phyloP scores from a whole-genome alignment of 495 filamentous ascomycete species.

The Penicillium bialowiezense region DNA sequence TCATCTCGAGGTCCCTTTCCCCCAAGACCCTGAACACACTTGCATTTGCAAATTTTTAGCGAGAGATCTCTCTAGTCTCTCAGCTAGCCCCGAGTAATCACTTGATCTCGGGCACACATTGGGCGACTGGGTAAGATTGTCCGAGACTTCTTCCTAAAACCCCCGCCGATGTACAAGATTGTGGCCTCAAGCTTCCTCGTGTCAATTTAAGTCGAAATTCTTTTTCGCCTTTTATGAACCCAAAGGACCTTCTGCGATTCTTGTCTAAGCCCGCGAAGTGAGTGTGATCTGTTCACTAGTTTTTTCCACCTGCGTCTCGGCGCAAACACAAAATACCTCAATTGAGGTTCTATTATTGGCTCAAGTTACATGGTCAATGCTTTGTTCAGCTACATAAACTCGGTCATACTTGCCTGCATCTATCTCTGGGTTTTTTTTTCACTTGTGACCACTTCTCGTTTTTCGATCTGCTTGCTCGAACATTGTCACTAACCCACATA shows the following conservation, averaged over 20 bases:
- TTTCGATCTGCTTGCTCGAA: no score
- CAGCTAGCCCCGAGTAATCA: slow-evolving; percentile 8
- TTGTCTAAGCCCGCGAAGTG: slow-evolving; percentile 96
- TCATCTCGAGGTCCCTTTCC: slow-evolving; percentile 7
- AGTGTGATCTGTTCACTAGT: slow-evolving; percentile 30
- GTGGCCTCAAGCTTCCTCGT: slow-evolving; percentile 37
- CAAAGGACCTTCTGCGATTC: slow-evolving; percentile 88
- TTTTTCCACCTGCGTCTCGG: not conserved
- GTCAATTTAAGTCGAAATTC: slow-evolving; percentile 36
- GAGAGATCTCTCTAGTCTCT: slow-evolving; percentile 8
- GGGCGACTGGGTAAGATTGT: slow-evolving; percentile 13
- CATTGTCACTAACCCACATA: slow-evolving; percentile 9
- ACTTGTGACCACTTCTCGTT: no score
- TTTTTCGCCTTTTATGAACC: slow-evolving; percentile 73
- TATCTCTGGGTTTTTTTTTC: no score
- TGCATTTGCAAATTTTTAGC: not conserved
- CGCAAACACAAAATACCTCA: not conserved
- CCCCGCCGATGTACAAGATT: slow-evolving; percentile 37
- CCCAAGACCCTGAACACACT: slow-evolving; percentile 7
- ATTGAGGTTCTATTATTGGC: not conserved
- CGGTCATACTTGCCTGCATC: not conserved
- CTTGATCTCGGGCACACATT: slow-evolving; percentile 23
- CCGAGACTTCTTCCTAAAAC: slow-evolving; percentile 6
- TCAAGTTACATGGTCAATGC: not conserved
- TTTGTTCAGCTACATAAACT: not conserved